Percentiles rank a stretch among this genome's conserved stretches.
These are phyloP conservation scores for Anthracocystis setariae DNA, from an alignment of 1,284 basidiomycete genomes.

Conservation along the genomic window DNA sequence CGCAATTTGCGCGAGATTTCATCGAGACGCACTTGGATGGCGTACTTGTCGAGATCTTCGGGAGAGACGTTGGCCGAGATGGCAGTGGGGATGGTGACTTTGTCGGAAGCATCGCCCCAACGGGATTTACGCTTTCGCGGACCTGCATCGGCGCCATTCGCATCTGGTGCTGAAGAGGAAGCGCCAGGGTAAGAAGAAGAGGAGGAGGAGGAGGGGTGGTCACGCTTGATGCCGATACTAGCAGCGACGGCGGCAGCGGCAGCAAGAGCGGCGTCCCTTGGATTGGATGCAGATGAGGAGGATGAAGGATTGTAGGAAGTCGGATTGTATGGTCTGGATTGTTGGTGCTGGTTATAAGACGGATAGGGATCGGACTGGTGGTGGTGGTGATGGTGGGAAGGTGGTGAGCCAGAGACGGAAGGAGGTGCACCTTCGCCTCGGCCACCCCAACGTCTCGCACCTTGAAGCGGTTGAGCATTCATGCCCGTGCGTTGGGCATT, in stretches of 20 bases:
- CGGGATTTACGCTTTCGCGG: conserved; percentile 64
- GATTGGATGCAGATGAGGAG: conserved; percentile 24
- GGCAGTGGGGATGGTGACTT: conserved; percentile 59
- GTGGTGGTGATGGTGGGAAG: conserved; percentile 19
- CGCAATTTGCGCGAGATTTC: conserved; percentile 96
- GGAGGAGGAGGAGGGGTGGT: conserved; percentile 4
- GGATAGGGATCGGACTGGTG: conserved; percentile 1
- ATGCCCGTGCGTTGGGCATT: conserved; percentile 64
- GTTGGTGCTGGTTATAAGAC: conserved; percentile 7
- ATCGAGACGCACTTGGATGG: conserved; percentile 76
- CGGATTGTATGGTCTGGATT: conserved; percentile 15
- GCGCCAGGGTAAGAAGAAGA: conserved; percentile 5
- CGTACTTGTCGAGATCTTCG: conserved; percentile 65
- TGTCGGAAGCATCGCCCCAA: conserved; percentile 62
- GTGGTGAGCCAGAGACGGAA: conserved; percentile 14
- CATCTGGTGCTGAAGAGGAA: conserved; percentile 9
- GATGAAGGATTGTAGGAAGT: conserved; percentile 8
- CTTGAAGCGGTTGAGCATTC: conserved; percentile 63
- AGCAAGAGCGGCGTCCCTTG: conserved; percentile 31
- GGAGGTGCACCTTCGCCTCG: conserved; percentile 19
- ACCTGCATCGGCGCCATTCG: conserved; percentile 29
- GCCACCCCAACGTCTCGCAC: conserved; percentile 60
- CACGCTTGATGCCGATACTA: conserved; percentile 46
- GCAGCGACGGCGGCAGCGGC: conserved; percentile 45
- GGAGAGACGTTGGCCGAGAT: conserved; percentile 59